phyloP scores from a whole-genome alignment of 2,329 filamentous ascomycete genomes.

The Phyllosticta capitalensis region DNA sequence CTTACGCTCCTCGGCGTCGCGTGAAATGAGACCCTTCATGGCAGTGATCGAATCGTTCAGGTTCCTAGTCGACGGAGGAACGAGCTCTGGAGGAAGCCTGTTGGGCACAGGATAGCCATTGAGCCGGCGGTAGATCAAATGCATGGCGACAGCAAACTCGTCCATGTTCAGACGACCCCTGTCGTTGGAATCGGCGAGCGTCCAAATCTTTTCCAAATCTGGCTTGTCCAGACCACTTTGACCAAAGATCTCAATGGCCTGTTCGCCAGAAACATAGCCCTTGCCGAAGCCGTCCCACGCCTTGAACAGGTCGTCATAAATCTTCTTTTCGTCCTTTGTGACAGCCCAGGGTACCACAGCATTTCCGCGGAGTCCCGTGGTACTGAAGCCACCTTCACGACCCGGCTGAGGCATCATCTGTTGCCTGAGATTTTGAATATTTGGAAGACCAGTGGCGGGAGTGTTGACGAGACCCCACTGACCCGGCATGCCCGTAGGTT shows the following conservation, averaged over 20 bases:
- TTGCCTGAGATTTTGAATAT: slow-evolving; percentile 84
- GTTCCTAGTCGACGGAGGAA: slow-evolving; percentile 90
- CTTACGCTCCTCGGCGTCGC: slow-evolving; percentile 85
- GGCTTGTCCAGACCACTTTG: slow-evolving; percentile 88
- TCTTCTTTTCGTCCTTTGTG: slow-evolving; percentile 95
- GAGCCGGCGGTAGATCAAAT: slow-evolving; percentile 93
- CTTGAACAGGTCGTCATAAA: slow-evolving; percentile 89
- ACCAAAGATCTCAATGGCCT: slow-evolving; percentile 93
- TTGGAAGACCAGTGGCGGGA: slow-evolving; percentile 78
- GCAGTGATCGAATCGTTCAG: slow-evolving; percentile 87
- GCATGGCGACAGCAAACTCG: slow-evolving; percentile 97
- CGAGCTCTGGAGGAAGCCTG: slow-evolving; percentile 78
- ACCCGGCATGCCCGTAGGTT: slow-evolving; percentile 84
- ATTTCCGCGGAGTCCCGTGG: slow-evolving; percentile 80
- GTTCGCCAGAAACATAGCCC: slow-evolving; percentile 82
- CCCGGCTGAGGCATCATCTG: slow-evolving; percentile 97
- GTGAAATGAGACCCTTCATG: slow-evolving; percentile 78
- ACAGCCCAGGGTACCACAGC: slow-evolving; percentile 97
- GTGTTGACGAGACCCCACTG: slow-evolving; percentile 99
- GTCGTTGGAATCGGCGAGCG: slow-evolving; percentile 84
- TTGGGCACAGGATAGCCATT: slow-evolving; percentile 91
- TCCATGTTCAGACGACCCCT: slow-evolving; percentile 91
- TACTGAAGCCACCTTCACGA: slow-evolving; percentile 78
- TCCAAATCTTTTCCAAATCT: slow-evolving; percentile 91
- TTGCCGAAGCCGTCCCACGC: slow-evolving; percentile 94